Evolutionary conservation across 352 stramenopile species (phyloP), one percentile per base, ranked within the genome.

Genomic region (Blastocystis sp.): DNA sequence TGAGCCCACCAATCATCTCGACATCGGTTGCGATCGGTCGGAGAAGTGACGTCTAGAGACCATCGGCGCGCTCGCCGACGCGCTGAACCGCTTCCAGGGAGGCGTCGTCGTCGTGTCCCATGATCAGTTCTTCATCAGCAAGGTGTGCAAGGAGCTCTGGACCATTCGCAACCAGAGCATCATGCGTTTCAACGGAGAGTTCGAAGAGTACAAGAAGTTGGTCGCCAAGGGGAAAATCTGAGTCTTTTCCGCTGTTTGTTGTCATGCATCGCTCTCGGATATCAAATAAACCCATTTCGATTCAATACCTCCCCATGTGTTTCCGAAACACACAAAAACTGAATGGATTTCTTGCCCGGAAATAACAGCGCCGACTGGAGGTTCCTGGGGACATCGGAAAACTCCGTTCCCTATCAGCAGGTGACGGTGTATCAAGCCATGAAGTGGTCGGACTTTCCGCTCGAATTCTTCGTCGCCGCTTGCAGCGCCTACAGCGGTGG

Each of bases 1-100:
- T 91, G 96, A 99, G 88, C 97, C 97, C 21, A 99, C 96, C 21
- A 99, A 99, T 90, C 97, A 99, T 90, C 88, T 99, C 8, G 96
- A 99, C 91, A 97, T 99, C 88, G 95, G 78, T 85, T 27, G n/a
- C 4, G n/a, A 0, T 14, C 2, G 32, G 40, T 32, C 18, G 27
- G 9, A 24, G 7, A 21, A 36, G 34, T 63, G 24, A 75, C 6
- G 7, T 61, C n/a, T 93, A 89, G 94, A 97, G 89, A 96, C 92
- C 36, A 97, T 98, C 89, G 94, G 97, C 88, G 93, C 94, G 29
- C 89, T 98, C n/a, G 94, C 94, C 21, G 90, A 92, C 36, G 96
- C 94, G 84, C 93, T 98, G 79, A 97, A 97, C 89, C 92, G 94
- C 59, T 98, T 98, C 88, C 88, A 94, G 87, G 95, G 95, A 87